Evolutionary conservation across 2,329 filamentous ascomycete species (phyloP), one percentile per base, ranked within the genome.

Genomic region (Penicillium sp.): DNA sequence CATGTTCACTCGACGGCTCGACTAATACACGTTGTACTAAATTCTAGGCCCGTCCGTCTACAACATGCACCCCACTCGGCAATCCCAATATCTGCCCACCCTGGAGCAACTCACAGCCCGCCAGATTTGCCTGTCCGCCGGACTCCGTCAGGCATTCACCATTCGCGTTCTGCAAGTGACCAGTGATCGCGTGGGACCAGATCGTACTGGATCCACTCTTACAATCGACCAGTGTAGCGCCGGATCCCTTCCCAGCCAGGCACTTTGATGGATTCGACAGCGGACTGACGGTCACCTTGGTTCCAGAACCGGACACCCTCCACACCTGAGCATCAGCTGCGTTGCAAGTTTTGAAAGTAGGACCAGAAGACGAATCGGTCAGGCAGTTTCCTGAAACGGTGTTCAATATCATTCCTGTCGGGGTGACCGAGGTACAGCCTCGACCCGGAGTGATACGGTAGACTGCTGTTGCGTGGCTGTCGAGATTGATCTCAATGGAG

Each of bases 331-430:
- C 67, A 63, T 80, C 74, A 0, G 66, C 63, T 8, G 70, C 81
- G 35, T 74, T 70, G 59, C 81, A 83, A 3, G 68, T 60, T 4
- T 66, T 63, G 68, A 78, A 82, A 0, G 37, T 66, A 6, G 80
- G 65, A 6, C 57, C 65, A 7, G 68, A 66, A 2, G 67, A 61
- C 1, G 48, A 53, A 5, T 75, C 77, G 4, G 79, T 79, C 37
- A 84, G 70, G 61, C 80, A 82, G 33, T 76, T 75, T 10, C 78
- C 69, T 1, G 79, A 81, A 25, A 75, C 78, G 0, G 81, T 82
- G 65, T 83, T 83, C 70, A 84, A 82, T 52, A 84, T 78, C 66
- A 81, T 76, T 4, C 82, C 82, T 0, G 81, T 84, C 0, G 81
- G 80, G 8, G 73, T 75, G 10, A 74, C 66, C 22, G 65, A 64